phyloP scores from a whole-genome alignment of 495 filamentous ascomycete species.

The Sabuloglossum arenarium region DNA sequence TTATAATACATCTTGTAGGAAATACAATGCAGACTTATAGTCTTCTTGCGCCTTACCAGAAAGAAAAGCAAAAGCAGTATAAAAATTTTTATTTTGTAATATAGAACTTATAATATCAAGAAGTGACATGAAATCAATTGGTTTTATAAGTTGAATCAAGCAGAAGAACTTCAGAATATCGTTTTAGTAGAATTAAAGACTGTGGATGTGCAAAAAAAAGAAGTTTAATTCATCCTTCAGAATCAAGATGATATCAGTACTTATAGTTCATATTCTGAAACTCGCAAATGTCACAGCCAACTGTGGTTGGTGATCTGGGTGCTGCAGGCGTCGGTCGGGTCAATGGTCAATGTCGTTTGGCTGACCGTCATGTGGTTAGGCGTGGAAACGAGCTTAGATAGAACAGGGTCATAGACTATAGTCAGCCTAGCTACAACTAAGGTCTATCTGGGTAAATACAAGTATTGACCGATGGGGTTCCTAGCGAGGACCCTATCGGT shows the following conservation, averaged over 20 bases:
- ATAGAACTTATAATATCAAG: constrained; percentile 5
- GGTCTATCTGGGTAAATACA: too few relatives aligned
- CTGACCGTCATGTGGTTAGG: too few relatives aligned
- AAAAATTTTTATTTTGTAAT: constrained; percentile 3
- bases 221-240: neutral
- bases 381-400: too few relatives aligned
- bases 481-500: too few relatives aligned
- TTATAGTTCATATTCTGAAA: neutral
- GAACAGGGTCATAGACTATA: too few relatives aligned
- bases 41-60: constrained; percentile 1
- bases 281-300: too few relatives aligned
- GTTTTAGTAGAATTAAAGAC: neutral
- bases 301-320: too few relatives aligned
- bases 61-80: constrained; percentile 5
- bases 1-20: neutral
- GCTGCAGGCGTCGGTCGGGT: too few relatives aligned
- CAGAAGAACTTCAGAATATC: constrained; percentile 5
- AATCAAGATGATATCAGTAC: neutral
- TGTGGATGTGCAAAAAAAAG: neutral
- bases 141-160: constrained; percentile 8
- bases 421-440: too few relatives aligned
- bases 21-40: neutral
- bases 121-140: constrained; percentile 8
- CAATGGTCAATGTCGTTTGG: too few relatives aligned
- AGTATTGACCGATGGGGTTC: too few relatives aligned